A percentile compares a stretch with the other conserved stretches of the same genome.
Evolutionary conservation across 148 eudicot species (phyloP).

Genomic region (Fallopia convolvulus): DNA sequence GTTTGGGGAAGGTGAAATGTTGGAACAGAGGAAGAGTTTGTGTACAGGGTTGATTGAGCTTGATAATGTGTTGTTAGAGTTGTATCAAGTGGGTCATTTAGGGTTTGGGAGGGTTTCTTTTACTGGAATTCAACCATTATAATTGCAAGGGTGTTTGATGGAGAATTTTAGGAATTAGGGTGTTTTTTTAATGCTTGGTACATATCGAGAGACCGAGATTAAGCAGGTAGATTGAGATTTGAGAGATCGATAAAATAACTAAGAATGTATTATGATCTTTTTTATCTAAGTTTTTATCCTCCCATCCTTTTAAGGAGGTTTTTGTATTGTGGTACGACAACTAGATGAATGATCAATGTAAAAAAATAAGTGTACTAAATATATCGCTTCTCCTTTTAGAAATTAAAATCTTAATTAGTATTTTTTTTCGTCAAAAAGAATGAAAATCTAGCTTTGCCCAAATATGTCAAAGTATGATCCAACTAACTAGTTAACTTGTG

Average conservation of each 20-base stretch:
- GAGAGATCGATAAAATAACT: background rate
- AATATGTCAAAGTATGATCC: background rate
- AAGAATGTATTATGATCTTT: background rate
- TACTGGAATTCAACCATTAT: constrained; percentile 46
- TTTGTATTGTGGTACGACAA: background rate
- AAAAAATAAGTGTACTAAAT: background rate
- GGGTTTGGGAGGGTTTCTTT: constrained; percentile 93
- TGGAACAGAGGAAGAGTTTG: constrained; percentile 31
- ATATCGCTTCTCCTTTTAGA: background rate
- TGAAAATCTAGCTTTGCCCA: background rate
- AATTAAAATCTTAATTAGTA: too few species aligned
- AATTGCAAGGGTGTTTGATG: constrained; percentile 32
- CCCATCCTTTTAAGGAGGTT: background rate
- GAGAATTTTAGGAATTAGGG: background rate
- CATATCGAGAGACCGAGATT: background rate
- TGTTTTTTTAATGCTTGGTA: background rate
- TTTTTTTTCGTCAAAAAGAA: background rate
- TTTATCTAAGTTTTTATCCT: background rate
- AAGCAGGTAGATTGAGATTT: background rate
- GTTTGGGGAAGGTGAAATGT: constrained; percentile 22
- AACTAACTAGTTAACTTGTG: background rate
- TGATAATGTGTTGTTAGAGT: constrained; percentile 64
- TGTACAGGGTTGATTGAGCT: constrained; percentile 49
- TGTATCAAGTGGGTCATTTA: constrained; percentile 78
- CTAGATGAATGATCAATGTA: too few species aligned